These are phyloP conservation scores for Danielia oregonensis DNA, from an alignment of 805 yeast genomes.

Conservation along the genomic window DNA sequence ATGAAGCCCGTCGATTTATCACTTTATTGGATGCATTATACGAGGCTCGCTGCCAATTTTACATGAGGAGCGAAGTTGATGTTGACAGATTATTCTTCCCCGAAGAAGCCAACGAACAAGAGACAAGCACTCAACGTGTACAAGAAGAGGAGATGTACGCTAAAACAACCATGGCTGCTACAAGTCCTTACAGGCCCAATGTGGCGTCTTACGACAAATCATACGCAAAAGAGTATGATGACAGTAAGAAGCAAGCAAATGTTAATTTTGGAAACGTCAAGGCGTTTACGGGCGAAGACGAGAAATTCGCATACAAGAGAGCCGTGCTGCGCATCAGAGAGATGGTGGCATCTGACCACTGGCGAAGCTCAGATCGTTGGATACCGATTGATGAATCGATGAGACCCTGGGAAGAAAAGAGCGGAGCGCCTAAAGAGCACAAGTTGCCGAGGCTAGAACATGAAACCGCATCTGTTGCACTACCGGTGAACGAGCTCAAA, in stretches of 20 bases:
- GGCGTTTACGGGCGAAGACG: conserved; percentile 75
- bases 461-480: not conserved
- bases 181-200: conserved; percentile 68
- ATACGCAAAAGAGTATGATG: conserved; percentile 21
- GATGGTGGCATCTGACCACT: conserved; percentile 49
- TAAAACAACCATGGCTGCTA: conserved; percentile 54
- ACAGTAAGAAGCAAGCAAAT: not conserved
- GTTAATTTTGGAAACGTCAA: conserved; percentile 42
- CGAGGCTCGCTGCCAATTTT: conserved; percentile 62
- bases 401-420: conserved; percentile 67
- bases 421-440: too few relatives aligned
- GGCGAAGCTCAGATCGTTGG: conserved; percentile 53
- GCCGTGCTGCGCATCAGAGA: conserved; percentile 65
- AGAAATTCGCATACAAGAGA: conserved; percentile 66
- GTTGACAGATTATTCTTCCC: conserved; percentile 64
- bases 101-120: conserved; percentile 24
- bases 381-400: conserved; percentile 46
- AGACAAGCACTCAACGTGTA: conserved; percentile 38
- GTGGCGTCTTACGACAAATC: conserved; percentile 58
- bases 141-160: conserved; percentile 71
- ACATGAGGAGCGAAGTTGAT: conserved; percentile 45
- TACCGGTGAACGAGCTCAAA: conserved; percentile 7
- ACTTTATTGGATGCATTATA: conserved; percentile 66
- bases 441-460: not conserved
- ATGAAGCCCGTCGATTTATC: conserved; percentile 67